phyloP scores from a whole-genome alignment of 441 rosid genomes.

The Daphne laureola region DNA sequence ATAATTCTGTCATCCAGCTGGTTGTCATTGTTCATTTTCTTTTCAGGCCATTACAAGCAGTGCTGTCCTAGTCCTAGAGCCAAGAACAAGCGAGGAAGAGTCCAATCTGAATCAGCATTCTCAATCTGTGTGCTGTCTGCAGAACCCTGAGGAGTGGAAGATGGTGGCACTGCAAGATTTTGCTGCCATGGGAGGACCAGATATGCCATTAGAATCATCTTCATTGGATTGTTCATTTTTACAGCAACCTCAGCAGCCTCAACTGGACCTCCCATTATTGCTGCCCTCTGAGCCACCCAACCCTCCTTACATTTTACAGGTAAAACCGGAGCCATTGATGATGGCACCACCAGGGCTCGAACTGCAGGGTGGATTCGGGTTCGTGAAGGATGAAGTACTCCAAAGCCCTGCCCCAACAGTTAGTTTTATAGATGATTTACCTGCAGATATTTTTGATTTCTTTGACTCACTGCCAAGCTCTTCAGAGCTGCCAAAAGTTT shows the following conservation, averaged over 20 bases:
- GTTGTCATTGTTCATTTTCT: neutral
- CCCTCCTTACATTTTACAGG: neutral
- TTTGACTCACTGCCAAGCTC: slow-evolving; percentile 11
- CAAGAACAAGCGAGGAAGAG: slow-evolving; percentile 1
- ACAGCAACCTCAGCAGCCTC: slow-evolving; percentile 9
- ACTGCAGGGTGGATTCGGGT: neutral
- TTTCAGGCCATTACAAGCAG: slow-evolving; percentile 5
- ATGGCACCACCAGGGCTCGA: neutral
- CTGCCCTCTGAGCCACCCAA: neutral
- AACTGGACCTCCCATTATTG: slow-evolving; percentile 11
- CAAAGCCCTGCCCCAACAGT: slow-evolving; percentile 4
- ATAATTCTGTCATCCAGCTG: too few species aligned
- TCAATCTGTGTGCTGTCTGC: neutral
- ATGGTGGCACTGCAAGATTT: slow-evolving; percentile 15
- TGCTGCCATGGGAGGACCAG: slow-evolving; percentile 7
- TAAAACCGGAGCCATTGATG: slow-evolving; percentile 4
- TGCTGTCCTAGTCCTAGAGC: neutral
- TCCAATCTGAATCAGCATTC: neutral
- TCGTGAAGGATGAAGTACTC: slow-evolving; percentile 4
- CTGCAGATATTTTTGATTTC: slow-evolving; percentile 12
- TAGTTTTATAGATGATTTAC: slow-evolving; percentile 15
- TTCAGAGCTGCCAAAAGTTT: neutral
- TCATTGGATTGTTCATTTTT: neutral
- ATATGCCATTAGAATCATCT: neutral
- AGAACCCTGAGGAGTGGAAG: slow-evolving; percentile 5